Percentiles rank a stretch among this genome's conserved stretches.
These are phyloP conservation scores for Myxozyma neotropica DNA, from an alignment of 805 yeast species.

Conservation along the genomic window DNA sequence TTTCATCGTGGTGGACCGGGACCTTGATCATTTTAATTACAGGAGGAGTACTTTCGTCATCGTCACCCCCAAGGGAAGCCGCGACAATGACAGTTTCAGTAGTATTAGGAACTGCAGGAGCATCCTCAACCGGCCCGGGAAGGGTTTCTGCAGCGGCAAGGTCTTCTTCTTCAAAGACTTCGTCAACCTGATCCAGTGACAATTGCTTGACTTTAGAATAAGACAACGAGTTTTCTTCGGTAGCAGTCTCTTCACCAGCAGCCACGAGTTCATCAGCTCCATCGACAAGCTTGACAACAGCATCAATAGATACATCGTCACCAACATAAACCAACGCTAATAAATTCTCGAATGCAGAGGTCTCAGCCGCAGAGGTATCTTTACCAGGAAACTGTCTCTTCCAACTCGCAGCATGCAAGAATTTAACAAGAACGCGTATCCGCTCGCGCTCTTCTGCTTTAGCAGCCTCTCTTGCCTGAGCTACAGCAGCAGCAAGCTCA, in stretches of 20 bases:
- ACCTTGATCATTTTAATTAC: slow-evolving; percentile 17
- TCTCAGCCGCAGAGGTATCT: slow-evolving; percentile 32
- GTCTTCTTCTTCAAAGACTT: slow-evolving; percentile 6
- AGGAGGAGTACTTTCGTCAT: slow-evolving; percentile 15
- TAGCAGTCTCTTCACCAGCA: slow-evolving; percentile 30
- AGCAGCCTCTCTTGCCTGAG: slow-evolving; percentile 29
- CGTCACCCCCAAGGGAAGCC: slow-evolving; percentile 10
- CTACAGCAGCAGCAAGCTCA: slow-evolving; percentile 17
- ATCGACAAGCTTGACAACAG: slow-evolving; percentile 38
- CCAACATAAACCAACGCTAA: slow-evolving; percentile 41
- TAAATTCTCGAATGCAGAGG: slow-evolving; percentile 39
- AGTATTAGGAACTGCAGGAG: not conserved
- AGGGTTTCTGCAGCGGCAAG: not conserved
- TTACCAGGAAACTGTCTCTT: slow-evolving; percentile 38
- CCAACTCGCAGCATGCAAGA: slow-evolving; percentile 43
- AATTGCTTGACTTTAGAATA: slow-evolving; percentile 18
- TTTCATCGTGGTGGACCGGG: slow-evolving; percentile 20
- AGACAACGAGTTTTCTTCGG: slow-evolving; percentile 16
- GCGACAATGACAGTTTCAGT: slow-evolving; percentile 3
- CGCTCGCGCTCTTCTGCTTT: slow-evolving; percentile 32
- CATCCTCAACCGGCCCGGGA: not conserved
- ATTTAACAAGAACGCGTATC: slow-evolving; percentile 37
- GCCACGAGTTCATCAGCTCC: slow-evolving; percentile 39
- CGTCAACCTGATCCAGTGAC: slow-evolving; percentile 23
- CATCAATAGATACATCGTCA: slow-evolving; percentile 41